Percentiles rank a stretch among this genome's conserved stretches.
These are phyloP conservation scores for Lecanicillium sp. DNA, from an alignment of 2,329 filamentous ascomycete species.

Conservation along the genomic window DNA sequence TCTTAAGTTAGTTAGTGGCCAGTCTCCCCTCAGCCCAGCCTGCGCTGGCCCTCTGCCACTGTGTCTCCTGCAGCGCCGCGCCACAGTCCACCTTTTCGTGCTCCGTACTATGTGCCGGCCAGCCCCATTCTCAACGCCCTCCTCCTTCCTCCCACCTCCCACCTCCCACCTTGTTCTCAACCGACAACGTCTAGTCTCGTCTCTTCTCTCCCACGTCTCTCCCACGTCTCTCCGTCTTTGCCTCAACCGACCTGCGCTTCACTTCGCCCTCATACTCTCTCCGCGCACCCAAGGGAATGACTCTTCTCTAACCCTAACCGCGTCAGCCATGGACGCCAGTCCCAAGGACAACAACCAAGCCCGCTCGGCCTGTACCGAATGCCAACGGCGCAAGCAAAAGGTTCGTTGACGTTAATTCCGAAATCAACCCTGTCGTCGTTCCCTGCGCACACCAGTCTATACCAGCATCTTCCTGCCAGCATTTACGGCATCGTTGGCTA, in stretches of 20 bases:
- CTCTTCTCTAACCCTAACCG: neutral
- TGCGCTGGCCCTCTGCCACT: neutral
- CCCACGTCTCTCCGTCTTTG: neutral
- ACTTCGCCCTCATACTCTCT: neutral
- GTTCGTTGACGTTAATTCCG: conserved; percentile 17
- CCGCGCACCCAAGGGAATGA: neutral
- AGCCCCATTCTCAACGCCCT: neutral
- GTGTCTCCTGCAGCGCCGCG: neutral
- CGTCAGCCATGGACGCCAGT: conserved; percentile 13
- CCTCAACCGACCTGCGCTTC: neutral
- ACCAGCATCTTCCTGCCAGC: neutral
- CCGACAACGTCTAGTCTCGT: neutral
- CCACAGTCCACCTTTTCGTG: neutral
- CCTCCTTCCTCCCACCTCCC: neutral
- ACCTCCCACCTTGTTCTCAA: neutral
- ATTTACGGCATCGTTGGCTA: neutral
- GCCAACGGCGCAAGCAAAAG: conserved; percentile 34
- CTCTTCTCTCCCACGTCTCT: neutral
- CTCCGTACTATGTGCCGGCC: too few species aligned
- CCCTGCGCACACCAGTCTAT: neutral
- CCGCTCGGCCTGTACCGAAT: conserved; percentile 39
- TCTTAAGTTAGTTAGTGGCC: too few species aligned
- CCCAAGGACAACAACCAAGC: conserved; percentile 14
- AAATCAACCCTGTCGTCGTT: neutral
- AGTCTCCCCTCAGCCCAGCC: too few species aligned